phyloP scores from a whole-genome alignment of 2,329 filamentous ascomycete species.

The Elsinoe arachidis region DNA sequence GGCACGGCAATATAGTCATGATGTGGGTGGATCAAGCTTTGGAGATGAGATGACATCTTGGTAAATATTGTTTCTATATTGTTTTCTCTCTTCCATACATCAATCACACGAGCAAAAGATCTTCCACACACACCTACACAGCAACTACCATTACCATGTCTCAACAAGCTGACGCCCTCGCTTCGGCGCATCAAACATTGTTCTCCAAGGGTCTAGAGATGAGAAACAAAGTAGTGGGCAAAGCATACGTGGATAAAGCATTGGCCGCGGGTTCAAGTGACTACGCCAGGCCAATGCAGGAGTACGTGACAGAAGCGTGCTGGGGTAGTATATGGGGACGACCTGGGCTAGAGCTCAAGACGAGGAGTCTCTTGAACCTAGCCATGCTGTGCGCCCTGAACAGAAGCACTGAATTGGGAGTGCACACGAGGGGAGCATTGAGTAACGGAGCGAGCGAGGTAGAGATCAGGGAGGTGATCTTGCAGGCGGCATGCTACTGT shows the following conservation, averaged over 20 bases:
- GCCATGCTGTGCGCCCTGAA: slow-evolving; percentile 57
- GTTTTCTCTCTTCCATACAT: not conserved
- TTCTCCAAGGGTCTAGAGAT: slow-evolving; percentile 54
- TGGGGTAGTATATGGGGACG: slow-evolving; percentile 59
- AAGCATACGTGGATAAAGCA: slow-evolving; percentile 51
- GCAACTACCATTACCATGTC: slow-evolving; percentile 2
- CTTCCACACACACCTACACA: not conserved
- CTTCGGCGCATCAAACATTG: slow-evolving; percentile 41
- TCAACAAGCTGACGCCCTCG: slow-evolving; percentile 15
- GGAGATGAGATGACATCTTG: slow-evolving; percentile 1
- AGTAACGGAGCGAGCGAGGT: slow-evolving; percentile 54
- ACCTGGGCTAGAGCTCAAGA: slow-evolving; percentile 53
- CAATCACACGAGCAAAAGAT: not conserved
- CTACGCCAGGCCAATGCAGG: slow-evolving; percentile 54
- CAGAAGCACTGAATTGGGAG: slow-evolving; percentile 49
- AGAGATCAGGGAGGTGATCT: slow-evolving; percentile 53
- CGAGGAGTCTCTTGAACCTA: slow-evolving; percentile 54
- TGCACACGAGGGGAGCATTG: slow-evolving; percentile 54
- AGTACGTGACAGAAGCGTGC: slow-evolving; percentile 53
- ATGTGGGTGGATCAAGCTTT: slow-evolving; percentile 4
- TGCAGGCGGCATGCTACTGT: slow-evolving; percentile 43
- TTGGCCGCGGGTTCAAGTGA: slow-evolving; percentile 48
- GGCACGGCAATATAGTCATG: slow-evolving; percentile 10
- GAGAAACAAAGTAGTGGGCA: slow-evolving; percentile 52
- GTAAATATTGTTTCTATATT: not conserved